These are phyloP conservation scores for Kuraishia ogatae DNA, from an alignment of 805 yeast genomes.

Conservation along the genomic window DNA sequence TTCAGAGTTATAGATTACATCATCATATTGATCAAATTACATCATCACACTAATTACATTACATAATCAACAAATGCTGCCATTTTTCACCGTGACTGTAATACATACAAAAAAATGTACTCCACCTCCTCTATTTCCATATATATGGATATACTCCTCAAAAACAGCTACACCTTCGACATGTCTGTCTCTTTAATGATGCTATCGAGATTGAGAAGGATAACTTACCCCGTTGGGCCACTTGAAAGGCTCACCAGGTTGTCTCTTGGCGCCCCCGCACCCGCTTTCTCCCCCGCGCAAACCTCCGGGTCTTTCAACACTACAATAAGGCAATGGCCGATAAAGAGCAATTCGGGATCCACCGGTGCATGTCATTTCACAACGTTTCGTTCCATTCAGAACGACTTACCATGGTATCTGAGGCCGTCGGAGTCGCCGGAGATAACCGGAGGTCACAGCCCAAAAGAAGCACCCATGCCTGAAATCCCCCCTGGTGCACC, in stretches of 20 bases:
- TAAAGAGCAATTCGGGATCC: too few species aligned
- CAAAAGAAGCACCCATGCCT: conserved; percentile 33
- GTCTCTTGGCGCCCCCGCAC: background rate
- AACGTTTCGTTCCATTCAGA: background rate
- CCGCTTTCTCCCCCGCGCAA: background rate
- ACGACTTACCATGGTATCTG: conserved; percentile 19
- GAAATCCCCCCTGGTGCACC: conserved; percentile 56
- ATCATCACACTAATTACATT: too few species aligned
- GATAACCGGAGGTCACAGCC: conserved; percentile 13
- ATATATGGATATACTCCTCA: too few species aligned
- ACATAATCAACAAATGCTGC: too few species aligned
- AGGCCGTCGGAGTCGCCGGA: conserved; percentile 21
- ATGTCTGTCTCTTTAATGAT: too few species aligned
- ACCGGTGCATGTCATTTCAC: background rate
- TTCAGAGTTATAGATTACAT: too few species aligned
- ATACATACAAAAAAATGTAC: too few species aligned
- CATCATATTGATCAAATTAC: too few species aligned
- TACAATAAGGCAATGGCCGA: too few species aligned
- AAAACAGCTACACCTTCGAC: too few species aligned
- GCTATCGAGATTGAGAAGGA: background rate
- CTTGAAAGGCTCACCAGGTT: background rate
- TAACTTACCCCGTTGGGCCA: background rate
- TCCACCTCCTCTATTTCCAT: background rate
- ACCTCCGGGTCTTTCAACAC: too few species aligned
- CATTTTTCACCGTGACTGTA: background rate